Percentiles rank a stretch among this genome's conserved stretches.
phyloP scores from a whole-genome alignment of 345 rosid genomes.

The Citrus unshiu region DNA sequence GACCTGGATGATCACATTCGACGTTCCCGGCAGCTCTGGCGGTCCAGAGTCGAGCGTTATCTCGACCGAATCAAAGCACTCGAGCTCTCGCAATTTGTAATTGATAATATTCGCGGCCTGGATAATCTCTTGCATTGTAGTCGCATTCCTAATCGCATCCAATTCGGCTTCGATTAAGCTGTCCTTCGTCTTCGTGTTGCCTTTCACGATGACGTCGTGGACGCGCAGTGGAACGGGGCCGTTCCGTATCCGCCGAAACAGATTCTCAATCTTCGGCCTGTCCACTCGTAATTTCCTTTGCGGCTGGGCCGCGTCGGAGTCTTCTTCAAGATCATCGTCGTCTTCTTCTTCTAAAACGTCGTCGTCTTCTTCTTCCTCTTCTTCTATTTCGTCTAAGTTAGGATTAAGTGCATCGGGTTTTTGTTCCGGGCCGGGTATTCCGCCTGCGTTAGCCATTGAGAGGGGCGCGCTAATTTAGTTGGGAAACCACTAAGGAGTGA shows the following conservation, averaged over 20 bases:
- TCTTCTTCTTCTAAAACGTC: conserved; percentile 17
- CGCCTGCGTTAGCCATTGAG: conserved; percentile 33
- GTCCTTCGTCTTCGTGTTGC: conserved; percentile 56
- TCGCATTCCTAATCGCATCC: conserved; percentile 50
- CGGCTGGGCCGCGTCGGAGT: conserved; percentile 22
- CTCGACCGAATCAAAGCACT: conserved; percentile 73
- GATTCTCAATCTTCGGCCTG: conserved; percentile 39
- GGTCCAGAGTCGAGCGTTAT: conserved; percentile 89
- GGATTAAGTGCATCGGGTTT: background rate
- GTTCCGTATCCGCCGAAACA: conserved; percentile 43
- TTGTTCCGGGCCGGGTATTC: conserved; percentile 24
- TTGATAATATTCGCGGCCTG: conserved; percentile 57
- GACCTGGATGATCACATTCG: conserved; percentile 70
- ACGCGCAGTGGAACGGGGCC: conserved; percentile 70
- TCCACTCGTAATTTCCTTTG: conserved; percentile 21
- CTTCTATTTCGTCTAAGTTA: conserved; percentile 4
- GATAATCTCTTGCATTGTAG: conserved; percentile 71
- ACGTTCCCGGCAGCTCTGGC: conserved; percentile 80
- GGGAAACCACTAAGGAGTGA: background rate
- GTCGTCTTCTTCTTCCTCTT: conserved; percentile 17
- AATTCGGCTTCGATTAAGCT: conserved; percentile 65
- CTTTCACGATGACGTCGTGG: conserved; percentile 74
- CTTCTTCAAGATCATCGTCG: conserved; percentile 30
- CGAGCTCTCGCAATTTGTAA: conserved; percentile 61
- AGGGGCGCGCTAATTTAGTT: background rate